Evolutionary conservation across 2,329 filamentous ascomycete species (phyloP).

Genomic region (Fonsecaea multimorphosa): DNA sequence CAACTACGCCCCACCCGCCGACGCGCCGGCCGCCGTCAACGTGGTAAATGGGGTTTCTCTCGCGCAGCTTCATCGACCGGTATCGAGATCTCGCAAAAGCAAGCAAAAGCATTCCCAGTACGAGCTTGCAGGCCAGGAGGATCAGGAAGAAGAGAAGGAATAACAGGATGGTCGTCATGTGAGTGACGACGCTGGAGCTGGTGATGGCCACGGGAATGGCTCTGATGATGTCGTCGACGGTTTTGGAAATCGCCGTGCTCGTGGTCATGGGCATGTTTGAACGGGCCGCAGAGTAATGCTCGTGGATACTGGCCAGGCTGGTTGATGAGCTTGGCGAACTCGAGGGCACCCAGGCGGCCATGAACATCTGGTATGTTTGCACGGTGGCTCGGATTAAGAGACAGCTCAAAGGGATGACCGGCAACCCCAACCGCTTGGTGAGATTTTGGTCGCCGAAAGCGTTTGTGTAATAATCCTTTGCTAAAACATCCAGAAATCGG

Average conservation of each 20-base stretch:
- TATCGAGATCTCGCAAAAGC: constrained; percentile 81
- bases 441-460: constrained; percentile 91
- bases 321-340: constrained; percentile 42
- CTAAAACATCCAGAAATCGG: constrained; percentile 88
- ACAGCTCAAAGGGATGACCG: constrained; percentile 89
- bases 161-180: constrained; percentile 79
- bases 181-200: constrained; percentile 50
- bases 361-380: constrained; percentile 98
- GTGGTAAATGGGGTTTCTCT: constrained; percentile 67
- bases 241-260: constrained; percentile 59
- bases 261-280: constrained; percentile 66
- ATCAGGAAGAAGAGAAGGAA: constrained; percentile 85
- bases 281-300: constrained; percentile 61
- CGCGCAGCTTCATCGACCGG: constrained; percentile 75
- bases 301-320: constrained; percentile 52
- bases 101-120: constrained; percentile 86
- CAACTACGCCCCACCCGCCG: constrained; percentile 83
- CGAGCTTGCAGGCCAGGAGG: constrained; percentile 80
- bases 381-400: constrained; percentile 92
- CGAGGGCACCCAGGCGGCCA: constrained; percentile 78
- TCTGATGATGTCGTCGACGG: constrained; percentile 48
- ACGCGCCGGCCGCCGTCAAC: constrained; percentile 76
- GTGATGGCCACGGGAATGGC: constrained; percentile 51
- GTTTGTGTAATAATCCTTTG: constrained; percentile 97
- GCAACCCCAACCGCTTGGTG: constrained; percentile 85